Percentiles rank a stretch among this genome's conserved stretches.
phyloP scores from a whole-genome alignment of 2,329 filamentous ascomycete genomes.

The Dothistroma septosporum region DNA sequence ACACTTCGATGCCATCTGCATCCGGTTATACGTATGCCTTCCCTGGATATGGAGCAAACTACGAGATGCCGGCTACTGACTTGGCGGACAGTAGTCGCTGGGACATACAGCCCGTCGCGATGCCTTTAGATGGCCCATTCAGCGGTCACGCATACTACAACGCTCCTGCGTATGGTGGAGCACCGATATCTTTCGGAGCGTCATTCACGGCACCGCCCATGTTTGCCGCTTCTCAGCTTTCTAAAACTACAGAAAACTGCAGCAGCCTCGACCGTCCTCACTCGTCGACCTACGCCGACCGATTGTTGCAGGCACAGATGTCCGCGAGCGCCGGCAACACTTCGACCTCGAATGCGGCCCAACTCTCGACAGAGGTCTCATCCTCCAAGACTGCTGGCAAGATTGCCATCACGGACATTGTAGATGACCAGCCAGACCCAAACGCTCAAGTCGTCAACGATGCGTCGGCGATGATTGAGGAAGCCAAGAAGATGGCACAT shows the following conservation, averaged over 20 bases:
- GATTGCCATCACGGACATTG: constrained; percentile 8
- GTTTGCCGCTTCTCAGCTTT: constrained; percentile 1
- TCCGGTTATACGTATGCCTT: constrained; percentile 19
- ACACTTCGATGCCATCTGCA: background rate
- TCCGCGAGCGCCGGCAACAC: background rate
- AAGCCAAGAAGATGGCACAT: background rate
- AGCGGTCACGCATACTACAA: background rate
- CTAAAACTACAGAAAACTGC: background rate
- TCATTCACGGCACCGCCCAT: constrained; percentile 1
- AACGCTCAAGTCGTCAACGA: background rate
- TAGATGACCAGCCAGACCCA: constrained; percentile 7
- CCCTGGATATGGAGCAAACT: constrained; percentile 8
- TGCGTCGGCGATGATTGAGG: background rate
- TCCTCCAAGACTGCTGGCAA: background rate
- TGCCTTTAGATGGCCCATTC: background rate
- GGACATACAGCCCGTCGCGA: constrained; percentile 17
- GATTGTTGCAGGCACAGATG: background rate
- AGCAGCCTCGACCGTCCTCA: background rate
- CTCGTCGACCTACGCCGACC: background rate
- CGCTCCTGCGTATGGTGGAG: background rate
- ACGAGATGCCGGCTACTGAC: constrained; percentile 20
- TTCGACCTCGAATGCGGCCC: background rate
- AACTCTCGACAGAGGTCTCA: background rate
- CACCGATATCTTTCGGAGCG: background rate
- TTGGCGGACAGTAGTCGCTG: constrained; percentile 21